Conservation (phyloP, 2,329 filamentous ascomycete genomes). For the Hypoxylon sp. region DNA sequence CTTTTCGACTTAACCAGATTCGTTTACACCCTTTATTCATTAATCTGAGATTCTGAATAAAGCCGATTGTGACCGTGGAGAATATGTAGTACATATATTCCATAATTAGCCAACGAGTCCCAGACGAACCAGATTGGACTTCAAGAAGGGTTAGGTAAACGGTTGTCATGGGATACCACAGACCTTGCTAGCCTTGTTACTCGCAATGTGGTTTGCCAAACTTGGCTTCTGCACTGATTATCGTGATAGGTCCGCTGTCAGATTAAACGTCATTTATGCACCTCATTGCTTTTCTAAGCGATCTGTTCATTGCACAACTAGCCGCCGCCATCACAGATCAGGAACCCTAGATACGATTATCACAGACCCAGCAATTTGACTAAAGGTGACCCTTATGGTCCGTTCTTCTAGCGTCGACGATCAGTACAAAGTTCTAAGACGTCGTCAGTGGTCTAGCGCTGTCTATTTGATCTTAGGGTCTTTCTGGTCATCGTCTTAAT, state of each 20-base stretch:
- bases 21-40: conserved; percentile 27
- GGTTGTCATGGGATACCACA: conserved; percentile 43
- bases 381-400: conserved; percentile 27
- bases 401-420: conserved; percentile 29
- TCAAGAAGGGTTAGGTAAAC: conserved; percentile 8
- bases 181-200: conserved; percentile 31
- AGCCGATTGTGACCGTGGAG: conserved; percentile 38
- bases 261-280: conserved; percentile 51
- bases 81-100: background rate
- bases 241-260: conserved; percentile 44
- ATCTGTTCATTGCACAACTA: conserved; percentile 30
- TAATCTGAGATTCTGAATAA: conserved; percentile 39
- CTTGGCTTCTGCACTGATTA: conserved; percentile 40
- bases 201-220: conserved; percentile 33
- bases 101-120: conserved; percentile 39
- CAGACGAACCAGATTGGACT: conserved; percentile 26
- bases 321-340: conserved; percentile 38
- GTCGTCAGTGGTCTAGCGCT: conserved; percentile 18
- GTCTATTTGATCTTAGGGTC: background rate
- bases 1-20: conserved; percentile 40
- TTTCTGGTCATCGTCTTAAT: background rate
- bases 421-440: conserved; percentile 10
- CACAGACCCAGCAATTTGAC: conserved; percentile 39
- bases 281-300: conserved; percentile 35
- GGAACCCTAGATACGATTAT: conserved; percentile 34